Evolutionary conservation across 2,329 filamentous ascomycete genomes (phyloP).

Genomic region (Claviceps fusiformis): DNA sequence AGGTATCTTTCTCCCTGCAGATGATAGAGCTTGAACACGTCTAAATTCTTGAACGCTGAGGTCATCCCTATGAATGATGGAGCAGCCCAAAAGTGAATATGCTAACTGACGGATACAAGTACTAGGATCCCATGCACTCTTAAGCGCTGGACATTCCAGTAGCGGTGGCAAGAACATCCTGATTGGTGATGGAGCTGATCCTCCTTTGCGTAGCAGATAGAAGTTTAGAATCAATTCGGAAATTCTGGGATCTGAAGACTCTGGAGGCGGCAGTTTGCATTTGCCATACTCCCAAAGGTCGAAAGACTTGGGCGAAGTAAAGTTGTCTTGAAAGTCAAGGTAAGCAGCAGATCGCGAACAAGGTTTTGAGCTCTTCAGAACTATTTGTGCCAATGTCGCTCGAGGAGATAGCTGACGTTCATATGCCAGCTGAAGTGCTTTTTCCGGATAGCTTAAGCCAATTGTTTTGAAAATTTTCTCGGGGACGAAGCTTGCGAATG

Average conservation of each 20-base stretch:
- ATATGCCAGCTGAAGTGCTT: conserved; percentile 23
- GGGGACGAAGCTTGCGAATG: conserved; percentile 18
- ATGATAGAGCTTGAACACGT: conserved; percentile 17
- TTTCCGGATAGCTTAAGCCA: conserved; percentile 19
- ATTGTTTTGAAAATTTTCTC: conserved; percentile 27
- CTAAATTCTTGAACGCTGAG: conserved; percentile 22
- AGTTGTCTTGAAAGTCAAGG: conserved; percentile 1
- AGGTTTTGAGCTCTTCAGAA: conserved; percentile 14
- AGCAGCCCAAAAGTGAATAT: conserved; percentile 29
- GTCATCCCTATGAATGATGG: neutral
- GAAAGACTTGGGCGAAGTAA: neutral
- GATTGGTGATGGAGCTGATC: conserved; percentile 5
- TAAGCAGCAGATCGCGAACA: conserved; percentile 10
- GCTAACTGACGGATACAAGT: conserved; percentile 35
- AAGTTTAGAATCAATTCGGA: conserved; percentile 25
- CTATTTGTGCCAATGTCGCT: conserved; percentile 16
- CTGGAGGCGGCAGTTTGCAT: conserved; percentile 4
- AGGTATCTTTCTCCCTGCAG: conserved; percentile 16
- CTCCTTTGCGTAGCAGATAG: neutral
- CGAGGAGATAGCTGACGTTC: conserved; percentile 17
- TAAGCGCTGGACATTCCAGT: conserved; percentile 39
- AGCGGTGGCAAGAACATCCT: conserved; percentile 53
- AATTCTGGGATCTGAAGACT: conserved; percentile 22
- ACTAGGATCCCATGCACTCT: conserved; percentile 44
- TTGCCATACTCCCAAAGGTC: neutral